Evolutionary conservation across 352 stramenopile species (phyloP).

Genomic region (Globisporangium orthogonon): DNA sequence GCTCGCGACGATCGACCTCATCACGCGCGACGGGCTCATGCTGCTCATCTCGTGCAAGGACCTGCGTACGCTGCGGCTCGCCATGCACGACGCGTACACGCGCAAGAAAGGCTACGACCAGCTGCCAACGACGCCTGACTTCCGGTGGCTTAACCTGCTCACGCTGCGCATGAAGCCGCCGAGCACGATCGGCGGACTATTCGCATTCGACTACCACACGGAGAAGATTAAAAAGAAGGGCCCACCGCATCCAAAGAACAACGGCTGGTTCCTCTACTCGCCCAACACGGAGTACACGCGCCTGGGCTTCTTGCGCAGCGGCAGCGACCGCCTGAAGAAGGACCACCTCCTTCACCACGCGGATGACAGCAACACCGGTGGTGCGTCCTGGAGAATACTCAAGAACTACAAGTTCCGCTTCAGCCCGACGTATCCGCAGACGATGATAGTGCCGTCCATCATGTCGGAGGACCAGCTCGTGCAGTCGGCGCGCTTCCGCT

Average conservation of each 20-base stretch:
- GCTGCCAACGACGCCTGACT: slow-evolving; percentile 66
- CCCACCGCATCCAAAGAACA: slow-evolving; percentile 40
- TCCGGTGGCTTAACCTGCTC: slow-evolving; percentile 72
- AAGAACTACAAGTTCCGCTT: slow-evolving; percentile 91
- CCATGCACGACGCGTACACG: slow-evolving; percentile 84
- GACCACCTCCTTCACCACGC: slow-evolving; percentile 8
- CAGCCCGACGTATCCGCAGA: slow-evolving; percentile 92
- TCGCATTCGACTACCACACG: slow-evolving; percentile 79
- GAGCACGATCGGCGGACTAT: slow-evolving; percentile 62
- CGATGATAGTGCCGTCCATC: slow-evolving; percentile 92
- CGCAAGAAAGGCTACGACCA: slow-evolving; percentile 79
- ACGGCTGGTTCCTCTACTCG: slow-evolving; percentile 82
- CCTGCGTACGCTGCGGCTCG: slow-evolving; percentile 65
- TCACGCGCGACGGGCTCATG: slow-evolving; percentile 78
- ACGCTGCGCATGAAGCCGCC: slow-evolving; percentile 77
- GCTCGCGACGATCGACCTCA: slow-evolving; percentile 66
- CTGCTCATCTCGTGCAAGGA: slow-evolving; percentile 80
- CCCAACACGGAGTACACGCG: slow-evolving; percentile 79
- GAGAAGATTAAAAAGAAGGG: slow-evolving; percentile 48
- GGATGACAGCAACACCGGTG: slow-evolving; percentile 28
- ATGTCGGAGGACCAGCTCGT: slow-evolving; percentile 91
- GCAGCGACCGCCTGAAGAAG: slow-evolving; percentile 4
- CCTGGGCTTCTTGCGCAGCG: slow-evolving; percentile 60
- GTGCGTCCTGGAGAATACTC: slow-evolving; percentile 60
- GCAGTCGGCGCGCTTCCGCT: slow-evolving; percentile 88